A percentile compares a stretch with the other conserved stretches of the same genome.
phyloP scores from a whole-genome alignment of 768 basidiomycete genomes.

The Sporobolomyces pararoseus region DNA sequence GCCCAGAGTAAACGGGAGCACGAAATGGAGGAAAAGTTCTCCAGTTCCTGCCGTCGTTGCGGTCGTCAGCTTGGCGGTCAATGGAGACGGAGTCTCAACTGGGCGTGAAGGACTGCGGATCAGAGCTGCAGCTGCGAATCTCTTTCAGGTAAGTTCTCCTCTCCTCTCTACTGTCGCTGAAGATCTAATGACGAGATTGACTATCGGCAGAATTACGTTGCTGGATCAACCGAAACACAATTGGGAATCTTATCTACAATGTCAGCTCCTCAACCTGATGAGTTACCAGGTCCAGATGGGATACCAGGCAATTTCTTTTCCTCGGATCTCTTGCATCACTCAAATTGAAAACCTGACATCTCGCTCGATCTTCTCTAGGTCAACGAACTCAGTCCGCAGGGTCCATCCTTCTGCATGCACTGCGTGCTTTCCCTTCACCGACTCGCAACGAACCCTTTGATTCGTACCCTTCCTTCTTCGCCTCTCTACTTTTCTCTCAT shows the following conservation, averaged over 20 bases:
- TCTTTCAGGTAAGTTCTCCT: constrained; percentile 67
- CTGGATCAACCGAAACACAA: constrained; percentile 51
- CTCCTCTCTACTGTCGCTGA: no score
- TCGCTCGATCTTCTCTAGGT: neutral
- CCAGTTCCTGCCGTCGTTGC: constrained; percentile 65
- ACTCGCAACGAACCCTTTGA: constrained; percentile 51
- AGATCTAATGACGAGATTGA: no score
- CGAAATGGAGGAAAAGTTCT: constrained; percentile 38
- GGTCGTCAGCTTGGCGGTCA: constrained; percentile 72
- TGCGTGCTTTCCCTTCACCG: constrained; percentile 44
- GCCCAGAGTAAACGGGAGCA: neutral
- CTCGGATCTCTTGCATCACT: neutral
- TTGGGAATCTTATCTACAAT: constrained; percentile 49
- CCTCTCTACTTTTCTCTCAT: constrained; percentile 73
- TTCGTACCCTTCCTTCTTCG: constrained; percentile 59
- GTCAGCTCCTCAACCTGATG: constrained; percentile 39
- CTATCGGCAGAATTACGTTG: constrained; percentile 46
- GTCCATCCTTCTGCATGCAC: constrained; percentile 50
- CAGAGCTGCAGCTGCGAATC: constrained; percentile 67
- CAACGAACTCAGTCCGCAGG: constrained; percentile 48
- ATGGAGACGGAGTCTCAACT: constrained; percentile 78
- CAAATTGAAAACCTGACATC: no score
- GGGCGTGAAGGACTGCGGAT: constrained; percentile 67
- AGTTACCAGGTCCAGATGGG: constrained; percentile 11
- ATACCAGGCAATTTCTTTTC: neutral